A percentile compares a stretch with the other conserved stretches of the same genome.
These are phyloP conservation scores for Anaeramoeba flamelloides DNA, from an alignment of 78 protist species.

Conservation along the genomic window DNA sequence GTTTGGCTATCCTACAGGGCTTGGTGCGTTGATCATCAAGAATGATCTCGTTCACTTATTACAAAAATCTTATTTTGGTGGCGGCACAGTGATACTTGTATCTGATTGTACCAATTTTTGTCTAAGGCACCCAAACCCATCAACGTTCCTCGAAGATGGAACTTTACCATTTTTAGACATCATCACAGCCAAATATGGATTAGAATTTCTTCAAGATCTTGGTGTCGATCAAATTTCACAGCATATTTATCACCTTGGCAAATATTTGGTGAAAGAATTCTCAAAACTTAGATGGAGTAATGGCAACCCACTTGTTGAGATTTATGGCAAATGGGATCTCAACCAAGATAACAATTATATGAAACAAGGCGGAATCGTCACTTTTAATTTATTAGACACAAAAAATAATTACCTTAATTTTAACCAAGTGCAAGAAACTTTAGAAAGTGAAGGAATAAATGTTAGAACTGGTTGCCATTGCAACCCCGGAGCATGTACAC, in stretches of 20 bases:
- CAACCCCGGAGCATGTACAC: conserved; percentile 27
- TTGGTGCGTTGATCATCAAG: conserved; percentile 62
- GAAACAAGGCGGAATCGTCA: neutral
- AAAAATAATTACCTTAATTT: too few species aligned
- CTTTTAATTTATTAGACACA: too few species aligned
- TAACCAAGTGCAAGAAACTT: too few species aligned
- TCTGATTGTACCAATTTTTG: neutral
- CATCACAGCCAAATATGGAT: conserved; percentile 5
- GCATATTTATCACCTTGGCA: too few species aligned
- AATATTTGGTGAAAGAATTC: too few species aligned
- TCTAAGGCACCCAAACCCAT: neutral
- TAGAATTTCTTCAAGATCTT: neutral
- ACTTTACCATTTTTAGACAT: conserved; percentile 17
- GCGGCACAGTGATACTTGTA: neutral
- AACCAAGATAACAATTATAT: neutral
- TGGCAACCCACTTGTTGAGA: conserved; percentile 12
- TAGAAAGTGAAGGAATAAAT: too few species aligned
- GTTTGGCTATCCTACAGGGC: conserved; percentile 79
- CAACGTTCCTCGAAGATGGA: conserved; percentile 12
- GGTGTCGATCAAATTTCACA: too few species aligned
- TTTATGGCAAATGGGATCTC: conserved; percentile 8
- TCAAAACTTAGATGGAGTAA: neutral
- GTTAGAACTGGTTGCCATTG: conserved; percentile 21
- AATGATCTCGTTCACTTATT: conserved; percentile 11
- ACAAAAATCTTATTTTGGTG: neutral